These are phyloP conservation scores for Komagataella pseudopastoris DNA, from an alignment of 805 yeast genomes.

Conservation along the genomic window DNA sequence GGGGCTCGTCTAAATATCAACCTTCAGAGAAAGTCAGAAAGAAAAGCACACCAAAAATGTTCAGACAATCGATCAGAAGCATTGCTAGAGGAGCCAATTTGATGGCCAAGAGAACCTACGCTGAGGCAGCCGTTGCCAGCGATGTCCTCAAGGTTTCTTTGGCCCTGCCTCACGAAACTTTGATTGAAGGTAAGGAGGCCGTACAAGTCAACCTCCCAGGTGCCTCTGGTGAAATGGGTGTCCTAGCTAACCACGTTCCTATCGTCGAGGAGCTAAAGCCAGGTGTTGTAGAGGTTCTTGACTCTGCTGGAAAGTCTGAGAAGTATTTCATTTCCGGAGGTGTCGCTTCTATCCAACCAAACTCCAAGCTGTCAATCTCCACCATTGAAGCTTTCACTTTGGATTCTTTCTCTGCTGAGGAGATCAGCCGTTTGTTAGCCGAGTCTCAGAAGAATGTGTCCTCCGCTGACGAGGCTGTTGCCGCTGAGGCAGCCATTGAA, in stretches of 20 bases:
- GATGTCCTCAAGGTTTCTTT: conserved; percentile 78
- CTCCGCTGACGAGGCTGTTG: conserved; percentile 75
- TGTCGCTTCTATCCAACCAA: conserved; percentile 92
- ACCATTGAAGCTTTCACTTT: conserved; percentile 93
- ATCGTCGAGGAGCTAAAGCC: conserved; percentile 92
- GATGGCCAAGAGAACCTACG: conserved; percentile 71
- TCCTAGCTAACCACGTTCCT: conserved; percentile 96
- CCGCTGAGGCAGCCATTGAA: conserved; percentile 92
- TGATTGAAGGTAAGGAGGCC: conserved; percentile 10
- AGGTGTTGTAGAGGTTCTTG: conserved; percentile 87
- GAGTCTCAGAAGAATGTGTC: conserved; percentile 89
- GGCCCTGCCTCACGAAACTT: conserved; percentile 65
- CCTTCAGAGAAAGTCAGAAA: conserved; percentile 1
- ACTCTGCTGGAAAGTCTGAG: conserved; percentile 47
- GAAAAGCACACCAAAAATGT: conserved; percentile 22
- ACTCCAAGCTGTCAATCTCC: conserved; percentile 77
- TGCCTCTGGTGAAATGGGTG: conserved; percentile 90
- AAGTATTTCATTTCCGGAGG: conserved; percentile 90
- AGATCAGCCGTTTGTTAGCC: conserved; percentile 67
- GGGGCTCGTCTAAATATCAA: conserved; percentile 1
- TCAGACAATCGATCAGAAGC: conserved; percentile 51
- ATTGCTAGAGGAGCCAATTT: conserved; percentile 42
- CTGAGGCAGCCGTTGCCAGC: conserved; percentile 60
- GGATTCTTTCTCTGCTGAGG: conserved; percentile 70
- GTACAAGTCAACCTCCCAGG: conserved; percentile 92